Evolutionary conservation across 371 early-diverging fungal genomes (phyloP).

Genomic region (Circinella umbellata): DNA sequence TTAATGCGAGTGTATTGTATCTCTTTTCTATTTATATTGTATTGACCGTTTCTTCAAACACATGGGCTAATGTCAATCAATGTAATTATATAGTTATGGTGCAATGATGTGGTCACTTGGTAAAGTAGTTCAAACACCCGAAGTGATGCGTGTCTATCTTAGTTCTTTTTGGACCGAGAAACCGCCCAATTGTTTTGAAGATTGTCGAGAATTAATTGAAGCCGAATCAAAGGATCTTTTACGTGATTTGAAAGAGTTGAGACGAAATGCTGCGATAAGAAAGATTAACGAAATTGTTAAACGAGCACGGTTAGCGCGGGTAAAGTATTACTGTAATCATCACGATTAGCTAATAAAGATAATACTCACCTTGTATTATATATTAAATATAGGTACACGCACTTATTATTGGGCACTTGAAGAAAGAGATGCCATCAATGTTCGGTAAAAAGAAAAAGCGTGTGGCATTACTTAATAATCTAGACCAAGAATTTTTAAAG

Average conservation of each 20-base stretch:
- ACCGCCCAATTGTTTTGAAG: slow-evolving; percentile 74
- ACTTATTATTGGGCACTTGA: slow-evolving; percentile 77
- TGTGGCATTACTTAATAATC: slow-evolving; percentile 68
- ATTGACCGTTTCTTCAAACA: too few relatives aligned
- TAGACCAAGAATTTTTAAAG: slow-evolving; percentile 76
- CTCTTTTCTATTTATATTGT: background rate
- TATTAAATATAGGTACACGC: slow-evolving; percentile 66
- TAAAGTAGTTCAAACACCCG: slow-evolving; percentile 86
- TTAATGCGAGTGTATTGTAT: slow-evolving; percentile 81
- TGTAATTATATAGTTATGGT: slow-evolving; percentile 62
- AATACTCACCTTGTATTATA: background rate
- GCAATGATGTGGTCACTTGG: slow-evolving; percentile 95
- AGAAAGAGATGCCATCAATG: slow-evolving; percentile 81
- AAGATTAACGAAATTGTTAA: slow-evolving; percentile 92
- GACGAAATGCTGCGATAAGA: slow-evolving; percentile 81
- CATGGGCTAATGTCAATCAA: too few relatives aligned
- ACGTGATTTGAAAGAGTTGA: slow-evolving; percentile 71
- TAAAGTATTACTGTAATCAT: slow-evolving; percentile 15
- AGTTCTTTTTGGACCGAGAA: slow-evolving; percentile 83
- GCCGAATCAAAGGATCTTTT: slow-evolving; percentile 83
- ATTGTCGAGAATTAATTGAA: slow-evolving; percentile 71
- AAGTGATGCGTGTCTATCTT: slow-evolving; percentile 86
- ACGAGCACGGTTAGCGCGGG: slow-evolving; percentile 77
- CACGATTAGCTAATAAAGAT: too few relatives aligned
- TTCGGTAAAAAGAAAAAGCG: slow-evolving; percentile 83